phyloP scores from a whole-genome alignment of 495 filamentous ascomycete genomes.

The Neurospora tetraspora region DNA sequence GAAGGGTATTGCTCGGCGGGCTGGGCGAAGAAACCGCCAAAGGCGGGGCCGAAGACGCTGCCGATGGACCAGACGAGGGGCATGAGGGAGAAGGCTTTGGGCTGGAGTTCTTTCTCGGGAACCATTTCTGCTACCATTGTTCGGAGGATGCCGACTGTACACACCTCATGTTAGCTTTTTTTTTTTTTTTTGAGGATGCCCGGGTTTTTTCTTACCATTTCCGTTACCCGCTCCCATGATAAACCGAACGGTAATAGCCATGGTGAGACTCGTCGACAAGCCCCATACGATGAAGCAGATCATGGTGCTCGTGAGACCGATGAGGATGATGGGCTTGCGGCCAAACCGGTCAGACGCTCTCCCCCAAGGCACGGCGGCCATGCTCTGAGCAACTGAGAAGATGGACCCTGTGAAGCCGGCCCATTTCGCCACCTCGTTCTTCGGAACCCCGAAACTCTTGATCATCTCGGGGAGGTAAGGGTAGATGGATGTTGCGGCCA shows the following conservation, averaged over 20 bases:
- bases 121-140: slow-evolving; percentile 72
- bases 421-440: slow-evolving; percentile 67
- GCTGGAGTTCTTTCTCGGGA: slow-evolving; percentile 70
- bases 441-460: slow-evolving; percentile 61
- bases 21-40: slow-evolving; percentile 76
- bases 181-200: background rate
- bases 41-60: slow-evolving; percentile 76
- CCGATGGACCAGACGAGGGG: slow-evolving; percentile 73
- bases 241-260: slow-evolving; percentile 60
- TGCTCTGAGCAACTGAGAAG: slow-evolving; percentile 62
- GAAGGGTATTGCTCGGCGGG: slow-evolving; percentile 60
- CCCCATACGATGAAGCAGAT: slow-evolving; percentile 62
- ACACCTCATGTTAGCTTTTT: background rate
- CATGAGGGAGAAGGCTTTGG: slow-evolving; percentile 76
- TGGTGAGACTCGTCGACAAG: slow-evolving; percentile 59
- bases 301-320: slow-evolving; percentile 65
- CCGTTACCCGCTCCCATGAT: slow-evolving; percentile 58
- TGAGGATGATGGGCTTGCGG: slow-evolving; percentile 64
- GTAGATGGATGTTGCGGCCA: slow-evolving; percentile 74
- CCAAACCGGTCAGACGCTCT: slow-evolving; percentile 62
- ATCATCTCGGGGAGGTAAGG: slow-evolving; percentile 93
- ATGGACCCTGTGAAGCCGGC: slow-evolving; percentile 60
- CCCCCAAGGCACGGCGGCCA: slow-evolving; percentile 74
- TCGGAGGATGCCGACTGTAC: slow-evolving; percentile 51
- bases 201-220: slow-evolving; percentile 36